Conservation (phyloP, 179 eudicot species). For the Vitellaria paradoxa region DNA sequence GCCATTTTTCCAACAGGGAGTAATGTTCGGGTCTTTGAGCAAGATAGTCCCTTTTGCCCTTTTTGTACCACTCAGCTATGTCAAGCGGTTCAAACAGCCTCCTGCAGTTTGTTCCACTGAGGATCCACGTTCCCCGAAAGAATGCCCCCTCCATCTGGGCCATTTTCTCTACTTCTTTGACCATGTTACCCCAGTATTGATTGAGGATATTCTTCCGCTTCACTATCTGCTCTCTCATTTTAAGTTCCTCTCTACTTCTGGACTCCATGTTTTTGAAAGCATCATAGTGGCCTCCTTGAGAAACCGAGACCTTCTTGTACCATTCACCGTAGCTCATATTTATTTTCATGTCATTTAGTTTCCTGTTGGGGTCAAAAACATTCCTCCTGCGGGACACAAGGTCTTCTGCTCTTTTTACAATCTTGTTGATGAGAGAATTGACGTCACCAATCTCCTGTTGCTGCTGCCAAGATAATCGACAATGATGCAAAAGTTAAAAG, state of each 20-base stretch:
- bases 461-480: neutral
- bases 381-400: slow-evolving; percentile 4
- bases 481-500: too few relatives aligned
- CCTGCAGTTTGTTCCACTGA: slow-evolving; percentile 50
- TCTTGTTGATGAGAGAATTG: slow-evolving; percentile 6
- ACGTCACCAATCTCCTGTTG: slow-evolving; percentile 1
- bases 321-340: slow-evolving; percentile 37
- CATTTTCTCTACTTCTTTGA: slow-evolving; percentile 30
- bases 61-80: slow-evolving; percentile 66
- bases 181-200: slow-evolving; percentile 45
- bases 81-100: slow-evolving; percentile 76
- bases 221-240: slow-evolving; percentile 24
- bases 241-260: neutral
- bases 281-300: slow-evolving; percentile 56
- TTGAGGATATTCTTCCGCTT: slow-evolving; percentile 35
- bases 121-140: slow-evolving; percentile 39
- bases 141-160: slow-evolving; percentile 48
- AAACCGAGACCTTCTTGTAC: slow-evolving; percentile 41
- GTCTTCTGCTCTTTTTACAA: slow-evolving; percentile 8
- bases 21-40: slow-evolving; percentile 56
- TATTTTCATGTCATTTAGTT: slow-evolving; percentile 27
- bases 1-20: slow-evolving; percentile 52
- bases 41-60: slow-evolving; percentile 48
- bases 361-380: slow-evolving; percentile 17
- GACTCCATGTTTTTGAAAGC: slow-evolving; percentile 36